Evolutionary conservation across 129 eudicot genomes (phyloP).

Genomic region (Cynara cardunculus): DNA sequence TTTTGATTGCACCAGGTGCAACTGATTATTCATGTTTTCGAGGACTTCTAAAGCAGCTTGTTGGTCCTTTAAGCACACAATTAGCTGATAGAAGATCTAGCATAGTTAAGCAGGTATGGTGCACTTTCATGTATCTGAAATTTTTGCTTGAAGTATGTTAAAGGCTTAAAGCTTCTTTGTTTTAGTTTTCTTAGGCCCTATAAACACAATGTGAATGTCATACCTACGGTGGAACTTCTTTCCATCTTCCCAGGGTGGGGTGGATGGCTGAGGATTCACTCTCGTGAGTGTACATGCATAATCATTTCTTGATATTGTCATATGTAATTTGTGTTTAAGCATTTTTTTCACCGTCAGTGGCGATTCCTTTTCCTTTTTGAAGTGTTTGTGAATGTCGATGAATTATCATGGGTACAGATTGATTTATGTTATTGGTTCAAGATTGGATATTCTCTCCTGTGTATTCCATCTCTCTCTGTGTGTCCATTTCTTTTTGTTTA

Average conservation of each 20-base stretch:
- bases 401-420: too few relatives aligned
- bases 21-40: conserved; percentile 85
- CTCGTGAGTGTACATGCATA: background rate
- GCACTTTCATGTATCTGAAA: conserved; percentile 7
- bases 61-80: conserved; percentile 85
- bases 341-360: too few relatives aligned
- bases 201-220: background rate
- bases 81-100: conserved; percentile 95
- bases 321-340: too few relatives aligned
- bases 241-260: background rate
- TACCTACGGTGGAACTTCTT: background rate
- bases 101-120: conserved; percentile 92
- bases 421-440: background rate
- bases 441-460: background rate
- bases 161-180: background rate
- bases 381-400: too few relatives aligned
- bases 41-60: conserved; percentile 90
- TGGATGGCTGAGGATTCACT: background rate
- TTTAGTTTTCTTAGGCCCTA: background rate
- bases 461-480: background rate
- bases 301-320: background rate
- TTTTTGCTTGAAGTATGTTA: background rate
- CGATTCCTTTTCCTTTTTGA: too few relatives aligned
- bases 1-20: conserved; percentile 63
- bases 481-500: background rate